A percentile compares a stretch with the other conserved stretches of the same genome.
phyloP scores from a whole-genome alignment of 331 rosid genomes.

The Rhamnella rubrinervis region DNA sequence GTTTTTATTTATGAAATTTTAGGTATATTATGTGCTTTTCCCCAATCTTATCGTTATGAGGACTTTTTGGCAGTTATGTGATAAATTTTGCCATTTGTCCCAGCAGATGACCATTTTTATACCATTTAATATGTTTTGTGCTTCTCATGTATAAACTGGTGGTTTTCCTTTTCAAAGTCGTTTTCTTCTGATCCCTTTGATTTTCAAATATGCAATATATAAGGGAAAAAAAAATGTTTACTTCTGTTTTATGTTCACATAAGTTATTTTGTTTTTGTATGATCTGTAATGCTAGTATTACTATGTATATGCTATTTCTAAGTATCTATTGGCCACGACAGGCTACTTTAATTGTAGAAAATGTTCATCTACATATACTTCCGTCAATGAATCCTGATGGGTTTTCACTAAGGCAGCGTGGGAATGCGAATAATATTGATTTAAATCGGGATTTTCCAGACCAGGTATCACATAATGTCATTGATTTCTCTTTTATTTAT shows the following conservation, averaged over 20 bases:
- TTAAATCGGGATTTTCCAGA: conserved; percentile 95
- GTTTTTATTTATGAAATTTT: neutral
- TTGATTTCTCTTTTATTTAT: conserved; percentile 1
- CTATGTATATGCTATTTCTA: conserved; percentile 15
- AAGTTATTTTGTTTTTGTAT: conserved; percentile 3
- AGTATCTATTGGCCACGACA: conserved; percentile 30
- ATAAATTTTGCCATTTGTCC: neutral
- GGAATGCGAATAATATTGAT: conserved; percentile 83
- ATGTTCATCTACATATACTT: conserved; percentile 91
- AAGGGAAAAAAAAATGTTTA: neutral
- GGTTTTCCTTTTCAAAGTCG: neutral
- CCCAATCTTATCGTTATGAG: no score
- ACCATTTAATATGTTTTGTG: neutral
- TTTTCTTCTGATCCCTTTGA: neutral
- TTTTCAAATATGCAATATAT: neutral
- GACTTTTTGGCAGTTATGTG: no score
- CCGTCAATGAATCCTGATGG: conserved; percentile 99
- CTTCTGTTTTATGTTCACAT: no score
- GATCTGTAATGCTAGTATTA: conserved; percentile 2
- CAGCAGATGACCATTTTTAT: neutral
- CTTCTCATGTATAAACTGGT: neutral
- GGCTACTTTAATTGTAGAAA: conserved; percentile 78
- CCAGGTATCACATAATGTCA: conserved; percentile 52
- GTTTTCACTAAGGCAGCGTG: conserved; percentile 66
- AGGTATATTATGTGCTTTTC: no score